Evolutionary conservation across 2,329 filamentous ascomycete species (phyloP).

Genomic region (Colletotrichum spinosum): DNA sequence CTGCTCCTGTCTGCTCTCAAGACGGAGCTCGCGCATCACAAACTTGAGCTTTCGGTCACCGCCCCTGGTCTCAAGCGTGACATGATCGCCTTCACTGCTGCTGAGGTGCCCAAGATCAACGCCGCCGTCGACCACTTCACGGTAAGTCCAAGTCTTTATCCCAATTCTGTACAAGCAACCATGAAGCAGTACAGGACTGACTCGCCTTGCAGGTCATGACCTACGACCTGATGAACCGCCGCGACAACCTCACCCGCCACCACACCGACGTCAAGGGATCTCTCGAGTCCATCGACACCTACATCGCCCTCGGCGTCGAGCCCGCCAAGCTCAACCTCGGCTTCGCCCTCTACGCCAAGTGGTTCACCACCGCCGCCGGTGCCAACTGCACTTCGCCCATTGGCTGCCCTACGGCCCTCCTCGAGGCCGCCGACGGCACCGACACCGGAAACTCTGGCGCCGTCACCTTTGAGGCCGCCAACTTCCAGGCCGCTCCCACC

Average conservation of each 20-base stretch:
- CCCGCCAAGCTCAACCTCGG: slow-evolving; percentile 71
- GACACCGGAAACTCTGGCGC: slow-evolving; percentile 65
- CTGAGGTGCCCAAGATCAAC: slow-evolving; percentile 69
- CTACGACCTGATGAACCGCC: slow-evolving; percentile 80
- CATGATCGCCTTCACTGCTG: slow-evolving; percentile 74
- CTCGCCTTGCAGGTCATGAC: slow-evolving; percentile 65
- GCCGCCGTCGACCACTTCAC: slow-evolving; percentile 74
- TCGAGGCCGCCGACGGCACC: slow-evolving; percentile 70
- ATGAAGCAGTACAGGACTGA: fast-evolving
- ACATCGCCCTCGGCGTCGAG: slow-evolving; percentile 67
- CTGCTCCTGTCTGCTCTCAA: slow-evolving; percentile 70
- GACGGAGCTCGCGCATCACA: slow-evolving; percentile 66
- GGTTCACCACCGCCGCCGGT: slow-evolving; percentile 66
- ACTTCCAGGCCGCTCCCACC: slow-evolving; percentile 39
- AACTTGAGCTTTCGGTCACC: slow-evolving; percentile 70
- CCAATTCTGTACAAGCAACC: too few species aligned
- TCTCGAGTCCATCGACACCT: slow-evolving; percentile 66
- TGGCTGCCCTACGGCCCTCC: slow-evolving; percentile 68
- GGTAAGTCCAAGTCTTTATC: slow-evolving; percentile 39
- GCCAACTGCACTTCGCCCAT: slow-evolving; percentile 59
- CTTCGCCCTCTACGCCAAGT: slow-evolving; percentile 78
- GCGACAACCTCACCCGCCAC: slow-evolving; percentile 74
- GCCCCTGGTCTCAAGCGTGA: slow-evolving; percentile 72
- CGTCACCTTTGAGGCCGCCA: slow-evolving; percentile 52
- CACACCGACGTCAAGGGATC: slow-evolving; percentile 70